These are phyloP conservation scores for Calvatia gigantea DNA, from an alignment of 768 basidiomycete species.

Conservation along the genomic window DNA sequence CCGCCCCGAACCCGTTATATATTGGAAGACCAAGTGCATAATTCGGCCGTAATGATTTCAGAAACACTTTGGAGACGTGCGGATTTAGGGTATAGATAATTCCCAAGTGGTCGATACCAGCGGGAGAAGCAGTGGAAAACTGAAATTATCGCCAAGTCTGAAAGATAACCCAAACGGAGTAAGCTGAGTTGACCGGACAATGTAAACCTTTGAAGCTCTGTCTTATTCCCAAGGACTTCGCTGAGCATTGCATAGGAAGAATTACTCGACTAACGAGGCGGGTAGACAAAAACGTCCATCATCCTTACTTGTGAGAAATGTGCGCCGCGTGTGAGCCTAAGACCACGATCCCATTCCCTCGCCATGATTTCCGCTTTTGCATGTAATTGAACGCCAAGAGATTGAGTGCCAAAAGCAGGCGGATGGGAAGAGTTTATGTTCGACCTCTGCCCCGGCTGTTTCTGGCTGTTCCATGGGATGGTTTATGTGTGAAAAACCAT, in stretches of 20 bases:
- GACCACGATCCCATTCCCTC: neutral
- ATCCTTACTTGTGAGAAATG: neutral
- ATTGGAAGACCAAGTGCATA: neutral
- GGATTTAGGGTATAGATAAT: neutral
- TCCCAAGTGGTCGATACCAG: neutral
- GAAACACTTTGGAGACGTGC: neutral
- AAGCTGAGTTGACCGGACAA: neutral
- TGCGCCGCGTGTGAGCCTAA: neutral
- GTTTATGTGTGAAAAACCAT: neutral
- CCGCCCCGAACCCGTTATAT: neutral
- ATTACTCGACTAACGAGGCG: neutral
- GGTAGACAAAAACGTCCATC: neutral
- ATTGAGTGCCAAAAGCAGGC: neutral
- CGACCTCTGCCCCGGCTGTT: neutral
- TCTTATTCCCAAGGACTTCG: neutral
- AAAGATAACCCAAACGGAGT: neutral
- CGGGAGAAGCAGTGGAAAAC: neutral
- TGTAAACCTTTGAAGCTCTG: neutral
- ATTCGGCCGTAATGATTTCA: neutral
- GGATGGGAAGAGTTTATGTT: neutral
- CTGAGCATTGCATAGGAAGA: neutral
- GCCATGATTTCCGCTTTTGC: neutral
- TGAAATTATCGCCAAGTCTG: neutral
- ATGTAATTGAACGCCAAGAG: conserved; percentile 2
- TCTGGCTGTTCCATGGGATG: neutral